A percentile compares a stretch with the other conserved stretches of the same genome.
Evolutionary conservation across 2,329 filamentous ascomycete species (phyloP).

Genomic region (Claviceps purpurea): DNA sequence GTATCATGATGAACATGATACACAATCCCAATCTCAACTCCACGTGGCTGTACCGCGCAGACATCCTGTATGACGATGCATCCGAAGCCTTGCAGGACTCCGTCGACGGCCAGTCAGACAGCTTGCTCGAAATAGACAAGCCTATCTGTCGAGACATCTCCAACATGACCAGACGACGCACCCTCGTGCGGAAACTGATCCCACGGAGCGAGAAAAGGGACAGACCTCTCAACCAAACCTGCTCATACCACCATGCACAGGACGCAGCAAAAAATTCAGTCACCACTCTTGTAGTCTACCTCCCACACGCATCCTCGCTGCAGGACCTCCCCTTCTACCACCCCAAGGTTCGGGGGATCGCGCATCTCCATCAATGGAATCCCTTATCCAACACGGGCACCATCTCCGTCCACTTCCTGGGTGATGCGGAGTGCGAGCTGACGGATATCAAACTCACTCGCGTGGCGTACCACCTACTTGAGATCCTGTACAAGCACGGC

Average conservation of each 20-base stretch:
- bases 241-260: constrained; percentile 47
- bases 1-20: constrained; percentile 61
- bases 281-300: constrained; percentile 49
- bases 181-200: constrained; percentile 63
- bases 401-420: constrained; percentile 48
- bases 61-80: constrained; percentile 42
- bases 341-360: constrained; percentile 59
- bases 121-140: not conserved
- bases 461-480: constrained; percentile 55
- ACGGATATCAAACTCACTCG: constrained; percentile 40
- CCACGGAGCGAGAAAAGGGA: constrained; percentile 73
- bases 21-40: constrained; percentile 72
- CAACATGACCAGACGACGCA: constrained; percentile 35
- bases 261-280: constrained; percentile 9
- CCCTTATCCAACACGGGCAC: constrained; percentile 26
- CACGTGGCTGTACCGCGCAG: constrained; percentile 63
- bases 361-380: constrained; percentile 59
- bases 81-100: constrained; percentile 3
- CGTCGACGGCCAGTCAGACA: not conserved
- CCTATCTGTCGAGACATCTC: constrained; percentile 10
- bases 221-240: constrained; percentile 65
- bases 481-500: constrained; percentile 60
- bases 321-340: constrained; percentile 77
- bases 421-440: constrained; percentile 25
- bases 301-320: constrained; percentile 53